phyloP scores from a whole-genome alignment of 179 eudicot genomes.

The Heliamphora pulchella region DNA sequence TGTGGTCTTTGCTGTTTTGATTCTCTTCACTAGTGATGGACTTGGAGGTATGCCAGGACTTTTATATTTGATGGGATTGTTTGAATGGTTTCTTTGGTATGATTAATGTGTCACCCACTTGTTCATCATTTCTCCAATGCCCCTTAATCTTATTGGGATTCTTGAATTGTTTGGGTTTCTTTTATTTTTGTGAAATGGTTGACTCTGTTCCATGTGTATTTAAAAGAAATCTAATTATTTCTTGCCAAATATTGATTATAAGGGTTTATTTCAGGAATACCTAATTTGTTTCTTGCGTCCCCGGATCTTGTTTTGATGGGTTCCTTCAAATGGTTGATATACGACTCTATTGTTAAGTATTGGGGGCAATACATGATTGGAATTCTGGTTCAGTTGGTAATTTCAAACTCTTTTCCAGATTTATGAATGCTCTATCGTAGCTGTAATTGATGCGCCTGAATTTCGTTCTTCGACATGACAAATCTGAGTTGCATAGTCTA shows the following conservation, averaged over 20 bases:
- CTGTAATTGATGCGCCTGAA: neutral
- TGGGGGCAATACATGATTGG: neutral
- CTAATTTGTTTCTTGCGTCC: neutral
- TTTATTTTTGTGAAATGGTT: neutral
- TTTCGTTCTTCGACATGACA: neutral
- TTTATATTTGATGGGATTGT: constrained; percentile 15
- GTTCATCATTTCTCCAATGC: neutral
- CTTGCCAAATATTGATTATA: neutral
- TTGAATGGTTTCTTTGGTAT: neutral
- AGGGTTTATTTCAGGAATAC: neutral
- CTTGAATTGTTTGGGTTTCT: neutral
- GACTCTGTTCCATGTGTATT: neutral
- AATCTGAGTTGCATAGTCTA: constrained; percentile 2
- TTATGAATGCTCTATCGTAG: neutral
- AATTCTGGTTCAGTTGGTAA: neutral
- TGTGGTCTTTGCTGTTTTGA: constrained; percentile 6
- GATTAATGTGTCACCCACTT: neutral
- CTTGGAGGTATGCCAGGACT: constrained; percentile 22
- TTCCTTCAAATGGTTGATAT: neutral
- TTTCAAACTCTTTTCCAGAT: neutral
- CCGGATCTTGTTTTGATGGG: neutral
- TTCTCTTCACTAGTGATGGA: neutral
- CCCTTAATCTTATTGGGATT: neutral
- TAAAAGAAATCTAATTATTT: neutral
- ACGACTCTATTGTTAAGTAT: neutral